phyloP scores from a whole-genome alignment of 305 asterid genomes.

The Lippia alba region DNA sequence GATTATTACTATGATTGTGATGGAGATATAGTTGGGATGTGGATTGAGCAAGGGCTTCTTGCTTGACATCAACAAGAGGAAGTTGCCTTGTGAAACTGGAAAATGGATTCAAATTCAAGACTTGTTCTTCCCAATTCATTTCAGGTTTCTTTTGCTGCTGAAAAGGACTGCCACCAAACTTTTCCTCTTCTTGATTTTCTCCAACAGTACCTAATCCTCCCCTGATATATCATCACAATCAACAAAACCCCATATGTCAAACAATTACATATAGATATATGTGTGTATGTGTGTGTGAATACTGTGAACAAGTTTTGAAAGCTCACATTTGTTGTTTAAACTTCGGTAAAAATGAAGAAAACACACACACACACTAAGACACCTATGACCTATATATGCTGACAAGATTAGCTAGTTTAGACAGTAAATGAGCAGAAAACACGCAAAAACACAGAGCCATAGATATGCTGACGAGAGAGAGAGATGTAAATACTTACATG shows the following conservation, averaged over 20 bases:
- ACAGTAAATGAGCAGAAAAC: conserved; percentile 1
- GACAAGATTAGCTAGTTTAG: background rate
- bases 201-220: conserved; percentile 46
- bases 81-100: conserved; percentile 30
- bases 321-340: background rate
- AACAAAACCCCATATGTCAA: background rate
- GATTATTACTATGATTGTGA: background rate
- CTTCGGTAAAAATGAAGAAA: background rate
- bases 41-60: conserved; percentile 39
- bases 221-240: conserved; percentile 34
- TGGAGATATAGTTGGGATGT: conserved; percentile 25
- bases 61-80: conserved; percentile 42
- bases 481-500: conserved; percentile 38
- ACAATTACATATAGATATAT: background rate
- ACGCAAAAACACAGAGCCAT: background rate
- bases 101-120: conserved; percentile 46
- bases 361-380: background rate
- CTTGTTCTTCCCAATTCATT: conserved; percentile 55
- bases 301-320: background rate
- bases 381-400: too few relatives aligned
- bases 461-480: conserved; percentile 28
- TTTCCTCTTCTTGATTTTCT: conserved; percentile 39
- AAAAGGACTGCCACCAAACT: conserved; percentile 38
- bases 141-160: conserved; percentile 46
- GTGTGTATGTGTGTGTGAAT: background rate